Evolutionary conservation across 1,284 basidiomycete genomes (phyloP).

Genomic region (Ceratobasidium sp.): DNA sequence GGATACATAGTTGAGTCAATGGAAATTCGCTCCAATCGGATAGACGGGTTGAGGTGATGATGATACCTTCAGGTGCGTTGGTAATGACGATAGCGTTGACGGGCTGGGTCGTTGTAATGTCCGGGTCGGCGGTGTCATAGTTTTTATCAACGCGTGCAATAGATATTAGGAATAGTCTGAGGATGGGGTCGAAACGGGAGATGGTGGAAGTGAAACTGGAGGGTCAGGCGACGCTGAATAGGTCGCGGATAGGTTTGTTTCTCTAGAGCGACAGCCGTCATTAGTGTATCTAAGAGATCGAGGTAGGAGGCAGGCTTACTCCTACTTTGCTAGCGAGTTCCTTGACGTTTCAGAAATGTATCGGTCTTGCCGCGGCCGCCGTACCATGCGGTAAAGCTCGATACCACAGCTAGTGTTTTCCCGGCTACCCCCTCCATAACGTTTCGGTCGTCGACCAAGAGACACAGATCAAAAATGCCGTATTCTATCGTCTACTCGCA

Average conservation of each 20-base stretch:
- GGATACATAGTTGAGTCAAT: slow-evolving; percentile 63
- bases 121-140: slow-evolving; percentile 45
- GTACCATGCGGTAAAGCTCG: slow-evolving; percentile 61
- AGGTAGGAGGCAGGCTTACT: background rate
- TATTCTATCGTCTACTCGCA: slow-evolving; percentile 25
- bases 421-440: slow-evolving; percentile 66
- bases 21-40: slow-evolving; percentile 54
- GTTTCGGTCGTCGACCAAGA: slow-evolving; percentile 67
- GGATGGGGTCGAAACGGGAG: slow-evolving; percentile 63
- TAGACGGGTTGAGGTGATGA: slow-evolving; percentile 61
- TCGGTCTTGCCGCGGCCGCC: slow-evolving; percentile 68
- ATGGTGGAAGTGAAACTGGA: slow-evolving; percentile 66
- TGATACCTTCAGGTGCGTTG: too few species aligned
- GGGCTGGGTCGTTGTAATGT: too few species aligned
- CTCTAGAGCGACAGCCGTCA: too few species aligned
- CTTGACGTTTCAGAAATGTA: slow-evolving; percentile 62
- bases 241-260: slow-evolving; percentile 57
- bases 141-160: slow-evolving; percentile 60
- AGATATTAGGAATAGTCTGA: slow-evolving; percentile 62
- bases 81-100: slow-evolving; percentile 72
- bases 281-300: too few species aligned
- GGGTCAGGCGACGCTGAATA: slow-evolving; percentile 64
- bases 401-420: slow-evolving; percentile 61
- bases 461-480: slow-evolving; percentile 68
- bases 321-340: too few species aligned